Conservation (phyloP, 768 basidiomycete species). For the Suillus clintonianus region DNA sequence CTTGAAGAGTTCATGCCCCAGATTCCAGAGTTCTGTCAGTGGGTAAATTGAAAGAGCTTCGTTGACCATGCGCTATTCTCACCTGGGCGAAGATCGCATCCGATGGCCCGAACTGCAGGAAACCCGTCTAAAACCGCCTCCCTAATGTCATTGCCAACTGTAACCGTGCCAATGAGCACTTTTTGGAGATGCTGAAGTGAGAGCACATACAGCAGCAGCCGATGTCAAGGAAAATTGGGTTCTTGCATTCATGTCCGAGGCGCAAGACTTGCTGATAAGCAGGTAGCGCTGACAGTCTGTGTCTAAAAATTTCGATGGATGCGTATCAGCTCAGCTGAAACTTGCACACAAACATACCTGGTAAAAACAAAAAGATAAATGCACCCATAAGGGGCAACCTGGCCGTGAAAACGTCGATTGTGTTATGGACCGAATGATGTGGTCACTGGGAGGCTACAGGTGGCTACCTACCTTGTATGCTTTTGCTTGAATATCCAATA, state of each 20-base stretch:
- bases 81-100: constrained; percentile 37
- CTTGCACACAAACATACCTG: neutral
- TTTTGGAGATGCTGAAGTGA: neutral
- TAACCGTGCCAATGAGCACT: neutral
- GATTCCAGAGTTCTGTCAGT: constrained; percentile 56
- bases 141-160: constrained; percentile 40
- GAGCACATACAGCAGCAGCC: constrained; percentile 38
- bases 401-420: neutral
- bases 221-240: constrained; percentile 40
- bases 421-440: neutral
- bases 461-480: constrained; percentile 20
- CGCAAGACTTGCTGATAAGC: constrained; percentile 24
- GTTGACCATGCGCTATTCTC: neutral
- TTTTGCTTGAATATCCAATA: constrained; percentile 25
- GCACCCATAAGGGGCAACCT: constrained; percentile 12
- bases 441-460: neutral
- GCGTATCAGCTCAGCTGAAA: neutral
- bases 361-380: neutral
- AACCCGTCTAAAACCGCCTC: constrained; percentile 40
- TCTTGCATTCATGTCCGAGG: constrained; percentile 30
- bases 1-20: constrained; percentile 60
- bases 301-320: neutral
- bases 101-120: constrained; percentile 33
- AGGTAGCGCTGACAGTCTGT: neutral
- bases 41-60: neutral